These are phyloP conservation scores for Turnera subulata DNA, from an alignment of 345 rosid genomes.

Conservation along the genomic window DNA sequence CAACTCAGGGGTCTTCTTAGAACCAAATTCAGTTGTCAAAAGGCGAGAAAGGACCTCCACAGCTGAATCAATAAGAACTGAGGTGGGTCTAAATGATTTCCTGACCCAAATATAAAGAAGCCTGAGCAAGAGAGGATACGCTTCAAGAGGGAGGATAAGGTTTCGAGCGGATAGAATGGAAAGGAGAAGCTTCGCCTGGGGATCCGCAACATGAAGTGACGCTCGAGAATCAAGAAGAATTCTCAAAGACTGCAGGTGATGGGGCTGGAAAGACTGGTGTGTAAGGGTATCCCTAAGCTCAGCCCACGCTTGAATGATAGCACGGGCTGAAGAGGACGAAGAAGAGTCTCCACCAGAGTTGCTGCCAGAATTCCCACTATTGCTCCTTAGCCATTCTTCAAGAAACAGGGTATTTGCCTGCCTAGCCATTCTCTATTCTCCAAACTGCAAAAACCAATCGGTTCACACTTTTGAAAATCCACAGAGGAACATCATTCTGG, in stretches of 20 bases:
- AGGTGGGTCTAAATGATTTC: conserved; percentile 72
- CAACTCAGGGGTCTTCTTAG: conserved; percentile 37
- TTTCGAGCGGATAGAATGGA: conserved; percentile 53
- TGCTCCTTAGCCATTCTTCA: conserved; percentile 70
- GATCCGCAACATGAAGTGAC: conserved; percentile 87
- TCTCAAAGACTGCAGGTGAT: conserved; percentile 61
- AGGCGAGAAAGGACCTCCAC: conserved; percentile 48
- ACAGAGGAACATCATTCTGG: neutral
- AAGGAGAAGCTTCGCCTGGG: conserved; percentile 80
- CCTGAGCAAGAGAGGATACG: conserved; percentile 56
- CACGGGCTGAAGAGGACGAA: conserved; percentile 58
- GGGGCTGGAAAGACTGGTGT: conserved; percentile 45
- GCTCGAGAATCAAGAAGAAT: conserved; percentile 51
- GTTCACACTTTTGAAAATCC: neutral
- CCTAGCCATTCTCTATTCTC: conserved; percentile 48
- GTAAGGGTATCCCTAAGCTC: conserved; percentile 70
- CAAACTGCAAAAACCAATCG: neutral
- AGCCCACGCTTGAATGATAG: conserved; percentile 83
- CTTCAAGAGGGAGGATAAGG: conserved; percentile 43
- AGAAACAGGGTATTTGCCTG: conserved; percentile 52
- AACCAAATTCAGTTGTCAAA: conserved; percentile 24
- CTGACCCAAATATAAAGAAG: conserved; percentile 85
- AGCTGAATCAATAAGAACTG: conserved; percentile 50
- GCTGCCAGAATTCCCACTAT: conserved; percentile 25
- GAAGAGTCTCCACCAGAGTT: neutral